Conservation (phyloP, 352 stramenopile species). For the Pythium vanterpoolii region DNA sequence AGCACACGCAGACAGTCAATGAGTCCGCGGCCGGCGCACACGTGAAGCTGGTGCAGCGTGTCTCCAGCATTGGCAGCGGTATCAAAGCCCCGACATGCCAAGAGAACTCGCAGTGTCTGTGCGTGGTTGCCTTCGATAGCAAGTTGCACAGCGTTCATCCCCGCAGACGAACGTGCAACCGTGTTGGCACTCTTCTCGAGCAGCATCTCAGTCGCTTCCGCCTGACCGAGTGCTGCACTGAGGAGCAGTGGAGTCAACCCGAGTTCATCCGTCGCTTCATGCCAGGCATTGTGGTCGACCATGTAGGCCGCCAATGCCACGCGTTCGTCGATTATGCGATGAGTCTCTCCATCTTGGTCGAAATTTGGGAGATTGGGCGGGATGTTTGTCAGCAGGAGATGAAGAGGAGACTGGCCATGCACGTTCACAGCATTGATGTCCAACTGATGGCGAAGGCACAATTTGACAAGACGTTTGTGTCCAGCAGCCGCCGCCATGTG, state of each 20-base stretch:
- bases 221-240: slow-evolving; percentile 53
- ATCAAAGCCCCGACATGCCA: slow-evolving; percentile 52
- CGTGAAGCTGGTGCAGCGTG: slow-evolving; percentile 57
- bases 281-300: slow-evolving; percentile 84
- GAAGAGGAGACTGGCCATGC: slow-evolving; percentile 55
- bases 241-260: slow-evolving; percentile 65
- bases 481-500: slow-evolving; percentile 63
- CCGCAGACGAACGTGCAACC: slow-evolving; percentile 31
- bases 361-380: slow-evolving; percentile 6
- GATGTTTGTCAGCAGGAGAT: slow-evolving; percentile 71
- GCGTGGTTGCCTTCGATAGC: slow-evolving; percentile 62
- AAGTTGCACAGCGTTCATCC: slow-evolving; percentile 51
- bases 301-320: slow-evolving; percentile 69
- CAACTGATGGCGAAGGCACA: slow-evolving; percentile 72
- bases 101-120: slow-evolving; percentile 40
- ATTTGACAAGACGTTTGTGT: slow-evolving; percentile 77
- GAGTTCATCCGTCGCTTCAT: slow-evolving; percentile 62
- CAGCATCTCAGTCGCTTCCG: slow-evolving; percentile 61
- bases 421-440: slow-evolving; percentile 68
- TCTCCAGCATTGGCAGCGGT: slow-evolving; percentile 28
- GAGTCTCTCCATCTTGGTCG: slow-evolving; percentile 12
- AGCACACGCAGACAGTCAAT: slow-evolving; percentile 52
- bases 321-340: slow-evolving; percentile 29
- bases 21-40: slow-evolving; percentile 53
- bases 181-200: slow-evolving; percentile 63